phyloP scores from a whole-genome alignment of 2,329 filamentous ascomycete species.

The Trichoderma sp. region DNA sequence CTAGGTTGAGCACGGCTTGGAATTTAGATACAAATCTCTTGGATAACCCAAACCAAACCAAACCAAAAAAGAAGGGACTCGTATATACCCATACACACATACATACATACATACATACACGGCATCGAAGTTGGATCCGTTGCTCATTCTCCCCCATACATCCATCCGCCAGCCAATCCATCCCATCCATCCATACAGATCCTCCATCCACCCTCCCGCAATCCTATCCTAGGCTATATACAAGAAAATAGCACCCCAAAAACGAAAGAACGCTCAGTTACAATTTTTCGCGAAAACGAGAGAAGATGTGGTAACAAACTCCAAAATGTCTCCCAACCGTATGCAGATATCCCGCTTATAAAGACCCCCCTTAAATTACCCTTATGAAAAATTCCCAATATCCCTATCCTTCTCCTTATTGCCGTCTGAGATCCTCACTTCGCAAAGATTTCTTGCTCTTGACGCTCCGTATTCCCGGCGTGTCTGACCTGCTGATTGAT shows the following conservation, averaged over 20 bases:
- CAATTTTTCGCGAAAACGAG: background rate
- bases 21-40: background rate
- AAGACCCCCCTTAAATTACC: background rate
- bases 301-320: background rate
- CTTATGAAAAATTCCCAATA: background rate
- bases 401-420: background rate
- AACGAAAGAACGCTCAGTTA: background rate
- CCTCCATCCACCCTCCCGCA: background rate
- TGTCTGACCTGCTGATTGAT: constrained; percentile 8
- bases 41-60: background rate
- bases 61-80: background rate
- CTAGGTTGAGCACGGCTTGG: background rate
- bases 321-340: background rate
- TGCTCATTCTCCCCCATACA: background rate
- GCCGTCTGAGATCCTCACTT: background rate
- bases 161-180: background rate
- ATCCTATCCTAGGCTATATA: constrained; percentile 11
- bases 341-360: background rate
- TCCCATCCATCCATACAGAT: background rate
- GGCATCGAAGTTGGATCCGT: background rate
- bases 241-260: constrained; percentile 1
- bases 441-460: constrained; percentile 19
- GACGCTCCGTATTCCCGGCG: background rate
- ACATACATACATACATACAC: background rate
- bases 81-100: background rate